Percentiles rank a stretch among this genome's conserved stretches.
These are phyloP conservation scores for Acanthamoeba triangularis DNA, from an alignment of 208 protist genomes.

Conservation along the genomic window DNA sequence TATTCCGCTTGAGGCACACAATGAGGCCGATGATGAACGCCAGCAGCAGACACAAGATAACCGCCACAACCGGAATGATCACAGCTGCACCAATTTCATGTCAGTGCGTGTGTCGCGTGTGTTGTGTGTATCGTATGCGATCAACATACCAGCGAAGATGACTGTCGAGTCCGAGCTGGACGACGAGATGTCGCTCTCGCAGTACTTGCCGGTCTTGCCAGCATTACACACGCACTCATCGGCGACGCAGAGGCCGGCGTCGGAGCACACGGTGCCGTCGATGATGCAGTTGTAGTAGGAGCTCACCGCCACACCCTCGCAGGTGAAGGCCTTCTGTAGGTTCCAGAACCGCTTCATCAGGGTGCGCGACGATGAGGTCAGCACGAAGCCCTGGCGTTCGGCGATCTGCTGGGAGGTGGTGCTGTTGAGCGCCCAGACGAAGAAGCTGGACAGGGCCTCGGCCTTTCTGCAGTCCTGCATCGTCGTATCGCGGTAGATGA, in stretches of 20 bases:
- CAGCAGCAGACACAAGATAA: conserved; percentile 5
- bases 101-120: no score
- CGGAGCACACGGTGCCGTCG: conserved; percentile 14
- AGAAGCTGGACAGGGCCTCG: background rate
- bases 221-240: conserved; percentile 4
- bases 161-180: background rate
- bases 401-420: background rate
- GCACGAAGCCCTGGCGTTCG: conserved; percentile 49
- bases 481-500: conserved; percentile 9
- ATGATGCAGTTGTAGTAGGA: background rate
- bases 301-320: conserved; percentile 36
- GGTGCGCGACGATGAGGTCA: background rate
- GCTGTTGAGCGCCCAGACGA: background rate
- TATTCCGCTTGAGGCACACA: background rate
- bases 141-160: background rate
- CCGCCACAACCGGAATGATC: conserved; percentile 14
- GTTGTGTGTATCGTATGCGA: background rate
- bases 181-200: background rate
- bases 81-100: background rate
- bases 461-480: conserved; percentile 50
- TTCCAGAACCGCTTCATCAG: conserved; percentile 9
- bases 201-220: conserved; percentile 19
- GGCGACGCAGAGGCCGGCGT: background rate
- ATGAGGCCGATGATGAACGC: background rate
- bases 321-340: conserved; percentile 30